These are phyloP conservation scores for Samsoniella hepiali DNA, from an alignment of 2,329 filamentous ascomycete species.

Conservation along the genomic window DNA sequence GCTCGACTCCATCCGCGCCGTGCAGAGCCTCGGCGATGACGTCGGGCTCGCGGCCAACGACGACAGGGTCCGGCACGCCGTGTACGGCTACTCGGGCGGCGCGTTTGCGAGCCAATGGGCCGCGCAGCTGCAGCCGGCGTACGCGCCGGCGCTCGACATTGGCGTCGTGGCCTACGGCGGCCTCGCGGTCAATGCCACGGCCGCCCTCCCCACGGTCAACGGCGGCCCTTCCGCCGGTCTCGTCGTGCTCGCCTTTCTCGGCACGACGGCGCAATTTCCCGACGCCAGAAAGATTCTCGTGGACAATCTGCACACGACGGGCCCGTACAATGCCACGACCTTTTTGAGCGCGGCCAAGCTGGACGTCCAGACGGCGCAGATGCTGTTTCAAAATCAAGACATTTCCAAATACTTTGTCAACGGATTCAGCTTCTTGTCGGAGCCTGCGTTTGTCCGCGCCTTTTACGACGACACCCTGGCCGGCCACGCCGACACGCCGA, in stretches of 20 bases:
- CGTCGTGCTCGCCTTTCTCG: slow-evolving; percentile 22
- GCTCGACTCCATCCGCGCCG: slow-evolving; percentile 44
- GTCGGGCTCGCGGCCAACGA: slow-evolving; percentile 33
- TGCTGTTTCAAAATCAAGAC: slow-evolving; percentile 7
- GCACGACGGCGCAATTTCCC: slow-evolving; percentile 25
- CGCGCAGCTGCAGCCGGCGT: slow-evolving; percentile 47
- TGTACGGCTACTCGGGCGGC: slow-evolving; percentile 58
- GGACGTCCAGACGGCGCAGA: not conserved
- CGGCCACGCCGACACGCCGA: not conserved
- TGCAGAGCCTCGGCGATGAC: slow-evolving; percentile 27
- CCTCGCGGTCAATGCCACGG: slow-evolving; percentile 39
- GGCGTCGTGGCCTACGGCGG: slow-evolving; percentile 49
- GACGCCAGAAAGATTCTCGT: slow-evolving; percentile 8
- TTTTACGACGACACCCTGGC: slow-evolving; percentile 4
- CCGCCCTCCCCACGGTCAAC: slow-evolving; percentile 34
- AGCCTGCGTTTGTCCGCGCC: not conserved
- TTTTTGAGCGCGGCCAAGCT: slow-evolving; percentile 10
- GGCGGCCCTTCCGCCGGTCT: slow-evolving; percentile 25
- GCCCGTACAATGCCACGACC: slow-evolving; percentile 10
- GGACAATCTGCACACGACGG: slow-evolving; percentile 9
- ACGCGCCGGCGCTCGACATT: slow-evolving; percentile 51
- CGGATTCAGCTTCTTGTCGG: slow-evolving; percentile 2
- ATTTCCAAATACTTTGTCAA: slow-evolving; percentile 14
- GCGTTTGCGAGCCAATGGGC: slow-evolving; percentile 51
- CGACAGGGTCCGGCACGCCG: slow-evolving; percentile 30